Evolutionary conservation across 148 eudicot genomes (phyloP).

Genomic region (Cornus florida): DNA sequence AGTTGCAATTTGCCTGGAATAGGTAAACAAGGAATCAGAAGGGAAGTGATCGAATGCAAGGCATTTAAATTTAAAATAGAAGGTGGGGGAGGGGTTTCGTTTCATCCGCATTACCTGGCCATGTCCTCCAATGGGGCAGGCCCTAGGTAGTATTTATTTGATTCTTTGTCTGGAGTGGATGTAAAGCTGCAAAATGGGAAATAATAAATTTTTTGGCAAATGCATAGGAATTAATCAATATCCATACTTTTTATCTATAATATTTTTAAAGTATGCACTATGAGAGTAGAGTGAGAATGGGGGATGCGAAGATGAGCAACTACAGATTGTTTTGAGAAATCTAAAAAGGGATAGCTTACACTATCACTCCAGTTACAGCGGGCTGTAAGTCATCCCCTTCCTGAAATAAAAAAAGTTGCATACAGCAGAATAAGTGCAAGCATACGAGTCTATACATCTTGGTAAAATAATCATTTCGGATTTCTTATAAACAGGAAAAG

Average conservation of each 20-base stretch:
- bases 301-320: too few species aligned
- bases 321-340: too few species aligned
- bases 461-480: background rate
- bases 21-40: background rate
- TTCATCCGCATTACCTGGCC: slow-evolving; percentile 56
- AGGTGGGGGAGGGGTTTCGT: background rate
- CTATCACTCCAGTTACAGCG: slow-evolving; percentile 63
- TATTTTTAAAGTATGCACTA: too few species aligned
- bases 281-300: too few species aligned
- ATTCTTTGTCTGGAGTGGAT: slow-evolving; percentile 77
- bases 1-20: slow-evolving; percentile 84
- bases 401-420: slow-evolving; percentile 31
- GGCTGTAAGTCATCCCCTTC: slow-evolving; percentile 68
- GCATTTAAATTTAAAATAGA: background rate
- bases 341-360: slow-evolving; percentile 45
- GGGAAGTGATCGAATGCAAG: background rate
- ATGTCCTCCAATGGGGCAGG: slow-evolving; percentile 89
- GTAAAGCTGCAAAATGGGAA: slow-evolving; percentile 60
- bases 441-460: background rate
- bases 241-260: too few species aligned
- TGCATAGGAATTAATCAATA: background rate
- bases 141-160: slow-evolving; percentile 87
- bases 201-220: background rate
- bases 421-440: background rate
- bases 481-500: background rate